A percentile compares a stretch with the other conserved stretches of the same genome.
phyloP scores from a whole-genome alignment of 257 asterid species.

The Osmanthus fragrans region DNA sequence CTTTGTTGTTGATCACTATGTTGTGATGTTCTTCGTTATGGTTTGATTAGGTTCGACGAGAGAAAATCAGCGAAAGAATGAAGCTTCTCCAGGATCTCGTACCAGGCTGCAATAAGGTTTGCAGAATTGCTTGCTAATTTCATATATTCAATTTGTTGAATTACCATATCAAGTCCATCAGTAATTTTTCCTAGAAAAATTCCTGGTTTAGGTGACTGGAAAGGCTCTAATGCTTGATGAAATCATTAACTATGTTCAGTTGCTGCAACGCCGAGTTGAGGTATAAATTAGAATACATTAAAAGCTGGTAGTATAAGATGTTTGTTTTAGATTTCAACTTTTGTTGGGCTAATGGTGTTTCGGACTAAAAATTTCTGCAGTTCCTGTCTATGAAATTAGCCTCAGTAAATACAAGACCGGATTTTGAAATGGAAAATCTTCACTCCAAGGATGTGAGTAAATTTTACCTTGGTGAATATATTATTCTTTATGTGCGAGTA shows the following conservation, averaged over 20 bases:
- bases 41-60: conserved; percentile 71
- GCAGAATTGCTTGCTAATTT: not conserved
- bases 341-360: conserved; percentile 9
- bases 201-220: conserved; percentile 55
- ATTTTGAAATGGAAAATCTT: conserved; percentile 53
- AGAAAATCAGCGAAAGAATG: conserved; percentile 96
- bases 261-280: conserved; percentile 95
- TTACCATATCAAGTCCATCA: not conserved
- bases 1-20: not conserved
- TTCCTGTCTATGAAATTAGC: conserved; percentile 88
- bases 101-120: conserved; percentile 95
- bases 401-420: conserved; percentile 77
- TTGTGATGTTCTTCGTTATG: not conserved
- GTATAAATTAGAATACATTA: conserved; percentile 32
- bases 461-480: not conserved
- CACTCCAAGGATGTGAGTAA: conserved; percentile 62
- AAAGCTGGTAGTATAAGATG: conserved; percentile 1
- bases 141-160: not conserved
- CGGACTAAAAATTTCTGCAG: conserved; percentile 35
- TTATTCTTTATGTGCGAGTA: not conserved
- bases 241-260: conserved; percentile 90
- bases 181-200: not conserved
- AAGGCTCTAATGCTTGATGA: conserved; percentile 95
- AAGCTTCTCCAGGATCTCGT: conserved; percentile 97
- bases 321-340: conserved; percentile 14